Evolutionary conservation across 169 alveolate species (phyloP), one percentile per base, ranked within the genome.

Genomic region (Plasmodium blacklocki): DNA sequence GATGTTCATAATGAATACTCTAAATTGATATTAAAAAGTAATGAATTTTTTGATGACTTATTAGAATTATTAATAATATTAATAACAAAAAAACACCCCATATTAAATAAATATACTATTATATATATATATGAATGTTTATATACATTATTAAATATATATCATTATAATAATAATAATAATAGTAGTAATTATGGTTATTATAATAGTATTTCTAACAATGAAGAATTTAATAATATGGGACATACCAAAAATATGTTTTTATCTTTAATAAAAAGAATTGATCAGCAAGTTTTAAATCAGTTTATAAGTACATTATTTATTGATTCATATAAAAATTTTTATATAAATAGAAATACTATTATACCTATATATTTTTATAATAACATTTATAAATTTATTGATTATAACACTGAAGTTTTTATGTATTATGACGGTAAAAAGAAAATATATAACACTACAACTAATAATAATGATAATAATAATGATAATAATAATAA

Each of bases 111-210:
- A 15, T 86, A 86, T 19, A 86, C 92, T 2, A 45, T 86, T 21
- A 86, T 86, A 49, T 86, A 86, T 56, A 72, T 86, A 26, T 86
- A 86, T 56, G 92, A 86, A 32, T 86, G 92, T n/a, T n/a, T 86
- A 8, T 86, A 86, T 45, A 86, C 92, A 6, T 26, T 86, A 1
- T 54, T 86, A 56, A 86, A 86, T 49, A 86, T 86, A 5, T 86
- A 86, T 49, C 92, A 86, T 50, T 71, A 86, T 45, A 86, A 63
- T 14, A 60, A 50, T 54, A 3, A 2, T 32, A 64, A 47, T n/a
- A 29, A 21, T 49, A 59, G 62, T 32, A 32, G 5, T 32, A 32
- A 7, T 39, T 39, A 39, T 39, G 47, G 9, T 39, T 39, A 39
- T 39, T 39, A 39, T 39, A 39, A 39, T 39, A 39, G 1, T 5